Percentiles rank a stretch among this genome's conserved stretches.
These are phyloP conservation scores for Fusarium sambucinum DNA, from an alignment of 2,329 filamentous ascomycete genomes.

Conservation along the genomic window DNA sequence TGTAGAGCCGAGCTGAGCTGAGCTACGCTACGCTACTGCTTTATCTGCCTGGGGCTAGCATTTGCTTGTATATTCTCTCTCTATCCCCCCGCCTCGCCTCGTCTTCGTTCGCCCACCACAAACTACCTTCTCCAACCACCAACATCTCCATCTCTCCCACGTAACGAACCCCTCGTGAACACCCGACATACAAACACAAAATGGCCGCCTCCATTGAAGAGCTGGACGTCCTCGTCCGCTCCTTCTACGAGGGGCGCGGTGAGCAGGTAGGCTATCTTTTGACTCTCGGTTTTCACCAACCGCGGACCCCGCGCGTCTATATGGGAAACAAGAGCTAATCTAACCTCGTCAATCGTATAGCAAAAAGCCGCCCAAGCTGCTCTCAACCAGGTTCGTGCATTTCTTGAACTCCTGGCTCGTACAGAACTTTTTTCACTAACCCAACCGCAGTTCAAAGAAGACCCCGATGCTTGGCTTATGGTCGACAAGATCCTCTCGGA, in stretches of 20 bases:
- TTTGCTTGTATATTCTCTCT: constrained; percentile 46
- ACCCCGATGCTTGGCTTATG: constrained; percentile 96
- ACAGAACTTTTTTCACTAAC: constrained; percentile 31
- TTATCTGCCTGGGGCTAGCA: constrained; percentile 43
- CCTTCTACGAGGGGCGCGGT: constrained; percentile 97
- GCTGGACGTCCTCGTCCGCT: constrained; percentile 94
- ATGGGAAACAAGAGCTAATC: constrained; percentile 37
- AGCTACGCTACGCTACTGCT: constrained; percentile 24
- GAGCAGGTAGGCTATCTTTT: constrained; percentile 75
- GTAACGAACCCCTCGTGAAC: constrained; percentile 48
- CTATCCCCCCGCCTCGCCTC: constrained; percentile 46
- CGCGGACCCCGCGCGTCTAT: constrained; percentile 40
- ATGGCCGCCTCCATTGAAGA: constrained; percentile 86
- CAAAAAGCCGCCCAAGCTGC: constrained; percentile 96
- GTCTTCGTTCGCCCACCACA: constrained; percentile 43
- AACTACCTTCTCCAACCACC: constrained; percentile 33
- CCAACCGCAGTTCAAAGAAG: constrained; percentile 88
- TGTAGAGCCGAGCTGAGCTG: constrained; percentile 28
- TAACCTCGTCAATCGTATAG: constrained; percentile 64
- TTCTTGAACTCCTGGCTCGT: constrained; percentile 2
- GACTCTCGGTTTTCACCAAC: constrained; percentile 35
- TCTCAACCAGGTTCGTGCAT: constrained; percentile 82
- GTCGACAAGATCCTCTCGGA: constrained; percentile 97
- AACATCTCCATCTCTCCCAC: constrained; percentile 40
- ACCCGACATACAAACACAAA: constrained; percentile 48